Evolutionary conservation across 805 yeast genomes (phyloP).

Genomic region (Priceomyces melissophilus): DNA sequence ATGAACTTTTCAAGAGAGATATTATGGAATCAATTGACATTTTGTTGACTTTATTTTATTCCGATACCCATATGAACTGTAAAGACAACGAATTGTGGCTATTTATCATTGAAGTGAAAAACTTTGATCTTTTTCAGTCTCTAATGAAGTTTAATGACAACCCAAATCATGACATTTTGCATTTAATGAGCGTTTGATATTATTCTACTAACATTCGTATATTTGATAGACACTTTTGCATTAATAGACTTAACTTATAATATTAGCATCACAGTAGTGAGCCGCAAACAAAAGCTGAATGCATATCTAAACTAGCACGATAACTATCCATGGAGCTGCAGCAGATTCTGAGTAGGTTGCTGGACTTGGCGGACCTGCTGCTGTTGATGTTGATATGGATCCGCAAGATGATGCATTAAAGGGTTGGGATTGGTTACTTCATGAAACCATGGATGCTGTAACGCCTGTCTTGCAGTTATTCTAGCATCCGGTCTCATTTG

Average conservation of each 20-base stretch:
- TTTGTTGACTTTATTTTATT: constrained; percentile 4
- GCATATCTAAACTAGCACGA: neutral
- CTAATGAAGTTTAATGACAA: constrained; percentile 7
- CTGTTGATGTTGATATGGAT: constrained; percentile 29
- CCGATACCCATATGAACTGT: neutral
- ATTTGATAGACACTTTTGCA: too few species aligned
- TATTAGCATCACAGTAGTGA: too few species aligned
- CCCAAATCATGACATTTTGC: constrained; percentile 7
- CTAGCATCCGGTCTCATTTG: constrained; percentile 63
- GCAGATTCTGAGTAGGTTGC: constrained; percentile 8
- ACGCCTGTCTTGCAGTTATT: constrained; percentile 57
- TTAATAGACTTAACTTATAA: neutral
- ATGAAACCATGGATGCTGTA: constrained; percentile 77
- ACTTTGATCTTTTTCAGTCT: constrained; percentile 5
- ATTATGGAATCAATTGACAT: constrained; percentile 1
- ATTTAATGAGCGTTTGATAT: constrained; percentile 3
- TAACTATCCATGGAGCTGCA: constrained; percentile 7
- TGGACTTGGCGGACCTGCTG: constrained; percentile 17
- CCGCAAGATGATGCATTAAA: constrained; percentile 27
- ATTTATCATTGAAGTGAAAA: constrained; percentile 6
- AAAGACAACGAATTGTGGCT: constrained; percentile 8
- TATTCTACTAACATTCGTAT: constrained; percentile 2
- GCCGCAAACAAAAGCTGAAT: too few species aligned
- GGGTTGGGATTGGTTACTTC: constrained; percentile 51
- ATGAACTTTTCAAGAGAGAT: neutral